Evolutionary conservation across 2,329 filamentous ascomycete genomes (phyloP), one percentile per base, ranked within the genome.

Genomic region (Ceratocystis smalleyi): DNA sequence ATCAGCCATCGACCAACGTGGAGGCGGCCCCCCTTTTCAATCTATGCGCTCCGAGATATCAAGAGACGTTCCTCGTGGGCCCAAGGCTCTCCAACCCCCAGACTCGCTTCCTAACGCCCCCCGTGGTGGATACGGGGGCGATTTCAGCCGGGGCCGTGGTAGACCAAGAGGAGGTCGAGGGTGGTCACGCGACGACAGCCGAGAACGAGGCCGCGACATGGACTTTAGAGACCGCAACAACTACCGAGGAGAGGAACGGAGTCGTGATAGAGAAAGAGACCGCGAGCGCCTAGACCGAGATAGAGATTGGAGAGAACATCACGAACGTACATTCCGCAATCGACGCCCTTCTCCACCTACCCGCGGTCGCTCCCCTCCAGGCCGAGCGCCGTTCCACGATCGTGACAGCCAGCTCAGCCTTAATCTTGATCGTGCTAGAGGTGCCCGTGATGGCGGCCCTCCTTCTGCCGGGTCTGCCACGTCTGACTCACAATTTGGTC

Each of bases 1-100:
- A n/a, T 82, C 79, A 1, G 77, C 78, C 63, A 60, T 43, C 24
- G 67, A 67, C 30, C 49, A 59, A 32, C 64, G 85, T 70, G 77
- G 76, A 59, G 77, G 77, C 40, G 84, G 82, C 19, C 70, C 77
- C 78, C 64, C 78, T n/a, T 88, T 88, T 67, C 81, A 80, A 68
- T 74, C 80, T 1, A 81, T 79, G 69, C 79, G 84, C 68, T 78
- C 79, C 64, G 81, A 84, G 69, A 71, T 79, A 69, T 68, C 80
- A 72, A 72, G 77, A 35, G 78, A 95, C 68, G 86, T 88, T 1
- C 91, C 91, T 2, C 82, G 90, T 64, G 91, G 88, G 0, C 90
- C 91, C 10, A 90, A 91, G 73, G 89, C 88, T n/a, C 47, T 62
- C n/a, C 64, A 65, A 65, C 47, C 64, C 3, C 77, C 91, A 66